These are phyloP conservation scores for Phytophthora pistaciae DNA, from an alignment of 352 stramenopile species.

Conservation along the genomic window DNA sequence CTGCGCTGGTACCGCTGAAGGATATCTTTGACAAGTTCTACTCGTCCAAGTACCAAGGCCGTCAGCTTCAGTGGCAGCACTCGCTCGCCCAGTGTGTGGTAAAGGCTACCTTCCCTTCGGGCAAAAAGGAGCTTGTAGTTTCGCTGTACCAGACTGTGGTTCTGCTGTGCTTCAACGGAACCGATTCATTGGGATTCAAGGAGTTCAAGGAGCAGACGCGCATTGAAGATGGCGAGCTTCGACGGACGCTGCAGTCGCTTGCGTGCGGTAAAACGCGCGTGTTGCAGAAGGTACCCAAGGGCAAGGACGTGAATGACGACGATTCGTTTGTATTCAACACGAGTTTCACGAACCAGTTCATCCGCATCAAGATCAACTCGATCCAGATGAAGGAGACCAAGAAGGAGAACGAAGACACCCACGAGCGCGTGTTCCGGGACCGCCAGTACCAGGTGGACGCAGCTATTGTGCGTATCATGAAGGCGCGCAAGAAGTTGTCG, in stretches of 20 bases:
- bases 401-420: slow-evolving; percentile 94
- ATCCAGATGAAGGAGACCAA: slow-evolving; percentile 96
- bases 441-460: slow-evolving; percentile 96
- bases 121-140: slow-evolving; percentile 89
- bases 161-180: slow-evolving; percentile 85
- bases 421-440: slow-evolving; percentile 94
- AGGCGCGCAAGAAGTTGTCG: slow-evolving; percentile 96
- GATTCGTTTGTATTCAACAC: slow-evolving; percentile 92
- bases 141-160: slow-evolving; percentile 92
- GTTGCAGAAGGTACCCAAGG: slow-evolving; percentile 88
- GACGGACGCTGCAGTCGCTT: slow-evolving; percentile 90
- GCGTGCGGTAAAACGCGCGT: slow-evolving; percentile 91
- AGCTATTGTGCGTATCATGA: slow-evolving; percentile 99
- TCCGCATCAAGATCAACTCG: slow-evolving; percentile 95
- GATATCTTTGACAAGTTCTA: slow-evolving; percentile 93
- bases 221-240: slow-evolving; percentile 92
- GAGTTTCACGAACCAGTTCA: slow-evolving; percentile 87
- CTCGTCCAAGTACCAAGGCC: slow-evolving; percentile 87
- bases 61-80: slow-evolving; percentile 93
- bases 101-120: slow-evolving; percentile 82
- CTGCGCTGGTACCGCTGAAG: slow-evolving; percentile 67
- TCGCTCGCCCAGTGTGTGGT: slow-evolving; percentile 91
- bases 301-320: slow-evolving; percentile 85
- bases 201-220: slow-evolving; percentile 90
- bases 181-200: slow-evolving; percentile 75